Base-by-base conservation (phyloP, 768 basidiomycete genomes). In the Leccinum disarticulatum region DNA sequence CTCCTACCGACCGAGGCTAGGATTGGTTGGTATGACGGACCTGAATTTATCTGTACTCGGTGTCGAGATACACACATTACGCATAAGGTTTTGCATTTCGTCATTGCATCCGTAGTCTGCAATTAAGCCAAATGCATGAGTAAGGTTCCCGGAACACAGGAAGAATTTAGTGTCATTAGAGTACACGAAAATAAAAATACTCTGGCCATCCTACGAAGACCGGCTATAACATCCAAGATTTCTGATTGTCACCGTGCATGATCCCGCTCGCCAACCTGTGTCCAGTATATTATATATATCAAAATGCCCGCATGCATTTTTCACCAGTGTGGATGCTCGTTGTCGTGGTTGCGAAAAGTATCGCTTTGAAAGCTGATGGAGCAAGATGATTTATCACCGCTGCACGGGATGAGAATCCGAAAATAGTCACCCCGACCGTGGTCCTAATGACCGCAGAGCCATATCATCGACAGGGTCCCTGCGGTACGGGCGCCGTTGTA, bases 381-480 rank as follows among this genome's bases (percentile, higher is more conserved):
- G 54, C 54, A 63, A 62, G 11, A 59, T 61, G 31, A 57, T 67
- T 67, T 59, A 63, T 71, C 63, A 69, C 61, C 59, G 65, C 33
- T 64, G 61, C 30, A 65, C 25, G 38, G 49, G 47, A 57, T 60
- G 28, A 54, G 47, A 60, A 59, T 43, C 59, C 56, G 58, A 61
- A 60, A 73, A 69, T 71, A 73, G 71, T 73, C 74, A 75, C 70
- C 70, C 74, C 36, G 74, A 68, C 52, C 73, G 74, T 52, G 76
- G 72, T 41, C 73, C 71, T 49, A 86, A 74, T 55, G 81, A 70
- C 41, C 87, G 78, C 65, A 90, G 68, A 41, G 82, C 80, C 60
- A 78, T 79, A 64, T 90, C 88, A 70, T 90, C 88, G 30, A 78
- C 65, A 27, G 83, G 84, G 57, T 86, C 79, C 58, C 88, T 80